Evolutionary conservation across 2,329 filamentous ascomycete genomes (phyloP).

Genomic region (Chaetomiaceae sp.): DNA sequence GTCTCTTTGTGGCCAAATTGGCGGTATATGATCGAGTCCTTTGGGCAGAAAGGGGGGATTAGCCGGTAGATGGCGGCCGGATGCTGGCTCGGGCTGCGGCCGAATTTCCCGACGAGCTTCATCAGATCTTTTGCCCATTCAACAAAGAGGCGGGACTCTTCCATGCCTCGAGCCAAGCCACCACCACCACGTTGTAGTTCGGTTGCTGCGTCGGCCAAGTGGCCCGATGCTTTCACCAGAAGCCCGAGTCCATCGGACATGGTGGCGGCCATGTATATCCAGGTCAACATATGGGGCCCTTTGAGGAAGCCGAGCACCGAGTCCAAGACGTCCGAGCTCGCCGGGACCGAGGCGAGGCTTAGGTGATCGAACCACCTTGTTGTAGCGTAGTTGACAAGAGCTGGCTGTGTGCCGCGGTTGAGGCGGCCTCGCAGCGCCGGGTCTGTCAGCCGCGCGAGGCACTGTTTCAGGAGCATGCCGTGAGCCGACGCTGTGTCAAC

Average conservation of each 20-base stretch:
- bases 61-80: conserved; percentile 35
- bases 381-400: conserved; percentile 9
- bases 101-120: conserved; percentile 36
- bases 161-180: conserved; percentile 28
- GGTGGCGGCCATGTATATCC: conserved; percentile 33
- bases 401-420: neutral
- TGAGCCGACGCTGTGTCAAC: conserved; percentile 21
- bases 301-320: conserved; percentile 7
- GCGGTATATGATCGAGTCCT: conserved; percentile 32
- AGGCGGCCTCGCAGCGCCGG: neutral
- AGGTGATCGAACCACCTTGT: conserved; percentile 29
- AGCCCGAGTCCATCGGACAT: conserved; percentile 23
- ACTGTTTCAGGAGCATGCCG: conserved; percentile 24
- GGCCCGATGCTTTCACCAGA: conserved; percentile 28
- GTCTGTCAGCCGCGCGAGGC: conserved; percentile 13
- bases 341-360: neutral
- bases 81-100: conserved; percentile 23
- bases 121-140: conserved; percentile 36
- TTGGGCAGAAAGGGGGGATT: conserved; percentile 38
- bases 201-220: conserved; percentile 24
- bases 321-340: neutral
- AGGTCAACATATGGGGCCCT: conserved; percentile 27
- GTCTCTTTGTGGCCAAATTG: conserved; percentile 29
- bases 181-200: conserved; percentile 11
- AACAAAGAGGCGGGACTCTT: too few relatives aligned